Base-by-base conservation (phyloP, 805 yeast species). In the Candida berthetii region DNA sequence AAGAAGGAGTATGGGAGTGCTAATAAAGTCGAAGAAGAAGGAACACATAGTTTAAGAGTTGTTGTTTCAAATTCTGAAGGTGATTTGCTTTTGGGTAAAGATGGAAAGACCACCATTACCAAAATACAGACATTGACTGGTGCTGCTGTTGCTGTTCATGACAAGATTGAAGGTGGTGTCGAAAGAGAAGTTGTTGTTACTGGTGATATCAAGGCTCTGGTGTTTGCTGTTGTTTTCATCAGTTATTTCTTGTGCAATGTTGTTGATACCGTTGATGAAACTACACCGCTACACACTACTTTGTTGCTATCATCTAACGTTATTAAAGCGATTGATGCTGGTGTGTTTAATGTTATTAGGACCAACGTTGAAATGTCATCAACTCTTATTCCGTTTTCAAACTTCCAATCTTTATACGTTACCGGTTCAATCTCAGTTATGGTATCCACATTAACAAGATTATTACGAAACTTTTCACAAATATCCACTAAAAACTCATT, bases 361-460 rank as follows among this genome's bases (percentile, higher is more conserved):
- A 2, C 42, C 41, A 5, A 35, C 3, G 20, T 45, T 15, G 50
- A 50, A 18, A 29, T 50, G 3, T 47, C 51, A 3, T 29, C 37
- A 1, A 47, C 43, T 27, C 35, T 31, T 13, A 24, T 46, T 4
- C 54, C 54, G 3, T 49, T 48, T 41, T 46, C 54, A 19, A 51
- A 45, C 33, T 43, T 16, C 36, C 44, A 36, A 16, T 20, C 48
- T 7, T 16, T 45, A 2, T 44, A 45, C 38, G 10, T 48, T 4
- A 6, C 27, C 4, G 37, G 32, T 3, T 31, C 16, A 18, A 20
- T 40, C 4, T 15, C 31, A 4, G 19, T 31, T 3, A 24, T 43
- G 20, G 33, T 43, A 18, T 4, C 33, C 8, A 11, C 20, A 4
- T 22, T 37, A 24, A 13, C 38, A 7, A 24, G 22, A 1, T 18